Evolutionary conservation across 257 asterid genomes (phyloP).

Genomic region (Thymus quinquecostatus): DNA sequence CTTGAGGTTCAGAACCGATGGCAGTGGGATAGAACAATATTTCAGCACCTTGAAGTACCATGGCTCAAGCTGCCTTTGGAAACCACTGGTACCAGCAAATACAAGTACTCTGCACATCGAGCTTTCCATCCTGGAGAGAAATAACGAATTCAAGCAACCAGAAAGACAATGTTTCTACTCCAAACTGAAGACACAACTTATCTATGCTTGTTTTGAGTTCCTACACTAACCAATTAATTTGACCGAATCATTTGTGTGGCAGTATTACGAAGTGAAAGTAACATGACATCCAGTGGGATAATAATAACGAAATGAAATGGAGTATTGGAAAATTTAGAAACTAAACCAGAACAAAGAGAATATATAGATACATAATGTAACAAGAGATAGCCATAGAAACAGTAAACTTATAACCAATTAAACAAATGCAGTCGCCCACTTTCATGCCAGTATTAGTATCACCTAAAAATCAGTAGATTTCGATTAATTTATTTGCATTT

Average conservation of each 20-base stretch:
- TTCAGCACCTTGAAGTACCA: conserved; percentile 99
- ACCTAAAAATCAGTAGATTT: too few relatives aligned
- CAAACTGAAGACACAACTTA: conserved; percentile 1
- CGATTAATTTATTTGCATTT: too few relatives aligned
- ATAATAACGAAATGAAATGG: background rate
- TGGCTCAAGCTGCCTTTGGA: conserved; percentile 98
- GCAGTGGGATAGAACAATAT: conserved; percentile 95
- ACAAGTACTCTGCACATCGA: conserved; percentile 75
- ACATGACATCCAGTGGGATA: background rate
- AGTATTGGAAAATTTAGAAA: background rate
- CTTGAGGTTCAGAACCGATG: conserved; percentile 99
- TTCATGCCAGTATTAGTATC: too few relatives aligned
- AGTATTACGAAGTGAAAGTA: background rate
- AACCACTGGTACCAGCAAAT: conserved; percentile 99
- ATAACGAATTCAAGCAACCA: conserved; percentile 22
- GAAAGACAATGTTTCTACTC: background rate
- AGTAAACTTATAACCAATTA: too few relatives aligned
- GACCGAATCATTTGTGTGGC: background rate
- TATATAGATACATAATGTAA: background rate
- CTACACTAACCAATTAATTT: conserved; percentile 1
- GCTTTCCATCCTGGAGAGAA: conserved; percentile 76
- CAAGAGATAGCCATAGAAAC: too few relatives aligned
- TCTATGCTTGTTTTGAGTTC: background rate
- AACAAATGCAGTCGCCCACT: too few relatives aligned
- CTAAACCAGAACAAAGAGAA: conserved; percentile 3